Base-by-base conservation (phyloP, 257 asterid species). In the Buddleja alternifolia region DNA sequence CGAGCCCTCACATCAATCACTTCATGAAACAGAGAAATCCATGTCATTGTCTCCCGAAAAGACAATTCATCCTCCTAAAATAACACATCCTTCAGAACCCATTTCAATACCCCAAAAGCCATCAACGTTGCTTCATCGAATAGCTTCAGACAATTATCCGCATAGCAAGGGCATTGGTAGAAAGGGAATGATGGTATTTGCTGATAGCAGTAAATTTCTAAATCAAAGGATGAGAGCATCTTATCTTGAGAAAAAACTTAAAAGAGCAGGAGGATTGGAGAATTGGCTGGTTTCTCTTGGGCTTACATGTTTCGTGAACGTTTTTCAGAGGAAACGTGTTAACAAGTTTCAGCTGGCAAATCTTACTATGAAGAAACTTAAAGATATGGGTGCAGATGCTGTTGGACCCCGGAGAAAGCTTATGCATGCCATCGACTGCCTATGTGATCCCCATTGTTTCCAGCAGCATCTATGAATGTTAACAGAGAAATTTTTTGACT, bases 381-480 rank as follows among this genome's bases (percentile, higher is more conserved):
- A 90, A 76, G 95, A 88, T 44, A 90, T 90, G 96, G 98, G 98
- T 19, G 78, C 85, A 4, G 77, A 69, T 45, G 95, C 96, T 14
- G 89, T 93, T 55, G 98, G 97, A 12, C 96, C 98, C 5, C 78
- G 97, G 83, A 85, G 98, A 72, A 93, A 93, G 79, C 85, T 93
- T 73, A 83, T 93, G 79, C 98, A 90, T 60, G 98, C 97, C 62
- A 87, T 93, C 21, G 91, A 88, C 51, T 88, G 98, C 84, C 85
- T 93, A 63, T 93, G 96, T 29, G 86, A 87, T 60, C 98, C 97
- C 47, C 96, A 83, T 63, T 93, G 97, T 73, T 85, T 86, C 58
- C 83, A 77, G 73, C 82, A 76, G 73, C 85, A 66, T 60, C 41
- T 52, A 29, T 79, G 80, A 80, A 61, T 45, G 42, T 56, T 16